These are phyloP conservation scores for Neurospora sp. DNA, from an alignment of 495 filamentous ascomycete species.

Conservation along the genomic window DNA sequence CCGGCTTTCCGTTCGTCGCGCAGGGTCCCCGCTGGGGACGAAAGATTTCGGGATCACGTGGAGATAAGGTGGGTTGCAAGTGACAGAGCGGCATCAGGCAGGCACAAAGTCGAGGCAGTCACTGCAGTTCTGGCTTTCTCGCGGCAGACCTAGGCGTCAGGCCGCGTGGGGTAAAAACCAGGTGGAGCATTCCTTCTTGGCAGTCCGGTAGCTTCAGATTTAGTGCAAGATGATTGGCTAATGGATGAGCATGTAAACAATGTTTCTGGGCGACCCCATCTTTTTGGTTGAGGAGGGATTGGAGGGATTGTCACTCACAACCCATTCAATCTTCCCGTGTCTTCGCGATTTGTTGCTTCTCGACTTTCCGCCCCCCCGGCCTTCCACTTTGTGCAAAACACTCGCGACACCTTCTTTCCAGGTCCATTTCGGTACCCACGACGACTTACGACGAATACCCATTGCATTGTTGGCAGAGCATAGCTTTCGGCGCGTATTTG, in stretches of 20 bases:
- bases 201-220: neutral
- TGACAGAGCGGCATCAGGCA: neutral
- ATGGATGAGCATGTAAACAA: neutral
- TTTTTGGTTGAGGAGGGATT: neutral
- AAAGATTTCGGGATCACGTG: slow-evolving; percentile 21
- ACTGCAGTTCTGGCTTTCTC: neutral
- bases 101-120: neutral
- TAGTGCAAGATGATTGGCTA: neutral
- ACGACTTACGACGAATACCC: neutral
- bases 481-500: neutral
- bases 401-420: neutral
- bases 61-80: slow-evolving; percentile 9
- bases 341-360: neutral
- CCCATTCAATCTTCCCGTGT: neutral
- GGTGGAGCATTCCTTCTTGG: neutral
- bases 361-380: neutral
- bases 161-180: neutral
- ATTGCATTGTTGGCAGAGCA: neutral
- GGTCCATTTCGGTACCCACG: neutral
- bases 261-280: neutral
- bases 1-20: neutral
- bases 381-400: neutral
- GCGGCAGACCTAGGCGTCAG: neutral
- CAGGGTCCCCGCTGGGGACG: neutral
- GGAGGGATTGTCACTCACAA: neutral